phyloP scores from a whole-genome alignment of 1,139 yeast species.

The Citeromyces siamensis region DNA sequence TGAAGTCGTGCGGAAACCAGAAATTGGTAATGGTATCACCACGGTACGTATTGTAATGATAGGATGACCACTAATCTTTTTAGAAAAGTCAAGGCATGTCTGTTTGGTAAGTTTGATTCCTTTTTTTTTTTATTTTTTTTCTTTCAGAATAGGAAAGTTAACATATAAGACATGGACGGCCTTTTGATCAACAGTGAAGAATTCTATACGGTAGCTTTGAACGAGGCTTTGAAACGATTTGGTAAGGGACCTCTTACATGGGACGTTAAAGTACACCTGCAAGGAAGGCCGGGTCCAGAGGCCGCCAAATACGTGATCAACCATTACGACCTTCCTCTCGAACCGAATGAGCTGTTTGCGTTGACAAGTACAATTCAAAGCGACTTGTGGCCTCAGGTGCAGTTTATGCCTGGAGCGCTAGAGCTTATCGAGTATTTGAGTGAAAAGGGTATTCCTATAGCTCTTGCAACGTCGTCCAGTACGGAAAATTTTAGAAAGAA shows the following conservation, averaged over 20 bases:
- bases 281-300: constrained; percentile 81
- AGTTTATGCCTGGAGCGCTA: constrained; percentile 75
- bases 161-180: constrained; percentile 78
- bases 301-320: constrained; percentile 56
- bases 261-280: constrained; percentile 78
- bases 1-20: neutral
- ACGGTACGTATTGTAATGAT: neutral
- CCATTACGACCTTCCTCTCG: constrained; percentile 53
- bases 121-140: neutral
- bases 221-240: constrained; percentile 48
- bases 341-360: constrained; percentile 47
- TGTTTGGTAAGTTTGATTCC: constrained; percentile 44
- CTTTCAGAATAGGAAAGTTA: neutral
- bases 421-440: constrained; percentile 47
- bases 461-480: constrained; percentile 85
- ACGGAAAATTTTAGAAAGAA: constrained; percentile 46
- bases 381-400: constrained; percentile 44
- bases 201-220: constrained; percentile 67
- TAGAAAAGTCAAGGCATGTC: constrained; percentile 55
- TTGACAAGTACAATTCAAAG: constrained; percentile 42
- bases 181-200: constrained; percentile 85
- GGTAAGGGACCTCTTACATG: constrained; percentile 78
- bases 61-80: constrained; percentile 9
- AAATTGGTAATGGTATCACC: neutral
- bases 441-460: constrained; percentile 52